Conservation (phyloP, 768 basidiomycete species). For the Agrocybe praecox region DNA sequence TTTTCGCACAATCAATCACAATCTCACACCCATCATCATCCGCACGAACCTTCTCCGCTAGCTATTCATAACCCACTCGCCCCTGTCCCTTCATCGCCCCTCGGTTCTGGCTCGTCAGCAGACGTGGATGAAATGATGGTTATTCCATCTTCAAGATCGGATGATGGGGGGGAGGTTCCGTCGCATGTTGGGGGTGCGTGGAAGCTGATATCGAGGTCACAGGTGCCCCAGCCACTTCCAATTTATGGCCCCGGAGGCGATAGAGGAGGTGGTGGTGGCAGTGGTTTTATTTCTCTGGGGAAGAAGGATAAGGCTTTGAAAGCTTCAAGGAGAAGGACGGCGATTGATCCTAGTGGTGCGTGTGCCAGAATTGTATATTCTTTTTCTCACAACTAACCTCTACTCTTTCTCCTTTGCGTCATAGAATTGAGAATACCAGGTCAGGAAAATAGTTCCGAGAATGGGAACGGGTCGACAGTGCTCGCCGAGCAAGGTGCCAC, state of each 20-base stretch:
- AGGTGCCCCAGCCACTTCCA: not conserved
- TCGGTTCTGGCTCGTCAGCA: conserved; percentile 27
- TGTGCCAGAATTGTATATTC: conserved; percentile 3
- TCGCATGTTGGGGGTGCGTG: conserved; percentile 46
- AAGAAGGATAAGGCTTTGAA: conserved; percentile 20
- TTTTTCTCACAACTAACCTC: not conserved
- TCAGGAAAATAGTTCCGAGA: not conserved
- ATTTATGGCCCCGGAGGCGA: conserved; percentile 15
- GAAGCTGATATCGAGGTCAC: conserved; percentile 42
- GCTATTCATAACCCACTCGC: not conserved
- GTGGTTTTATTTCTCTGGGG: conserved; percentile 10
- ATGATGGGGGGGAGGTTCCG: conserved; percentile 50
- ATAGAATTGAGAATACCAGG: conserved; percentile 31
- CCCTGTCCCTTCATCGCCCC: conserved; percentile 5
- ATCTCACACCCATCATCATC: conserved; percentile 2
- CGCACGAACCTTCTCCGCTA: not conserved
- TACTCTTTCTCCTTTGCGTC: conserved; percentile 16
- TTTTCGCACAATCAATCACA: conserved; percentile 9
- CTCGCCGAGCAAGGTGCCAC: conserved; percentile 22
- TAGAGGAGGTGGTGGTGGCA: too few relatives aligned
- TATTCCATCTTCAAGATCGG: conserved; percentile 27
- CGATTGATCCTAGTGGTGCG: conserved; percentile 46
- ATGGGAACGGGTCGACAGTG: not conserved
- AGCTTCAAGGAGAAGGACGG: conserved; percentile 59
- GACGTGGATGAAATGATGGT: conserved; percentile 51